These are phyloP conservation scores for Boletus rex-veris DNA, from an alignment of 768 basidiomycete genomes.

Conservation along the genomic window DNA sequence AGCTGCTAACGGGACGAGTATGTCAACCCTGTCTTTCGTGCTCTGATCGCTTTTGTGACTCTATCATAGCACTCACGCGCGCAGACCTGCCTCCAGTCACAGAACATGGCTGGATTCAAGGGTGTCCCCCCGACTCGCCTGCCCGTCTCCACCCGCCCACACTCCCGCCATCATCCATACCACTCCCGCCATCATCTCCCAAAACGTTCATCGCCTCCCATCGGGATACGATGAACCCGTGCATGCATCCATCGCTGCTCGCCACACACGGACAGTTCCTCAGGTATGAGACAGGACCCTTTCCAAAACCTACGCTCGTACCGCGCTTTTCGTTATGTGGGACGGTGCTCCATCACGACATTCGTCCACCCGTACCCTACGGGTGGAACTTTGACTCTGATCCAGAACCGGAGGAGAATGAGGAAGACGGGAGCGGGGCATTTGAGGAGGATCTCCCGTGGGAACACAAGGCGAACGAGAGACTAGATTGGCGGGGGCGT, in stretches of 20 bases:
- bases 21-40: neutral
- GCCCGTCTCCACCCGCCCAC: slow-evolving; percentile 30
- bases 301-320: slow-evolving; percentile 39
- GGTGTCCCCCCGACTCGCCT: slow-evolving; percentile 23
- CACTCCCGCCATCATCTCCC: too few species aligned
- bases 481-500: slow-evolving; percentile 69
- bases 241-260: slow-evolving; percentile 34
- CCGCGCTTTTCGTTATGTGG: slow-evolving; percentile 55
- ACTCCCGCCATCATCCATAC: slow-evolving; percentile 10
- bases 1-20: slow-evolving; percentile 28
- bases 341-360: slow-evolving; percentile 52
- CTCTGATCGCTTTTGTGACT: neutral
- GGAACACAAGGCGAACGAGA: slow-evolving; percentile 59
- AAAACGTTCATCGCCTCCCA: slow-evolving; percentile 36
- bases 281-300: slow-evolving; percentile 44
- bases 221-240: slow-evolving; percentile 35
- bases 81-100: slow-evolving; percentile 35
- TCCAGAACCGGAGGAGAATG: neutral
- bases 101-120: slow-evolving; percentile 20
- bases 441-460: slow-evolving; percentile 54
- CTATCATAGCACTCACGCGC: slow-evolving; percentile 23
- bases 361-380: slow-evolving; percentile 47
- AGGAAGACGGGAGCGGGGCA: slow-evolving; percentile 11
- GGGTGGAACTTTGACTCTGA: slow-evolving; percentile 44
- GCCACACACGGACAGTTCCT: slow-evolving; percentile 51